Conservation (phyloP, 257 asterid species). For the Cordia subcordata region DNA sequence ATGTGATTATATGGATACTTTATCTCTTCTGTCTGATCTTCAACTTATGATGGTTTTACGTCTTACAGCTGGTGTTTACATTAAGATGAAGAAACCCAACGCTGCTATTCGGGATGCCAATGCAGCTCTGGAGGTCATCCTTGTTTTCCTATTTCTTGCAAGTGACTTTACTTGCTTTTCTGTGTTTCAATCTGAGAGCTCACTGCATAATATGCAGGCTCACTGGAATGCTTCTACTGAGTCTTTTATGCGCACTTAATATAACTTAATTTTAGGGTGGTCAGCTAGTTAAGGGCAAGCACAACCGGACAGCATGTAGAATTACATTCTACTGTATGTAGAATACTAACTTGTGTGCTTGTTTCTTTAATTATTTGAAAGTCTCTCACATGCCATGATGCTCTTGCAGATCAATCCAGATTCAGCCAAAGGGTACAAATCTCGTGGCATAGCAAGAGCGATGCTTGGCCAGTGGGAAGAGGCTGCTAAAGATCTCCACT, state of each 20-base stretch:
- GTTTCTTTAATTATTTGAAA: too few relatives aligned
- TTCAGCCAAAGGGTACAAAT: conserved; percentile 97
- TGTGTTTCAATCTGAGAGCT: background rate
- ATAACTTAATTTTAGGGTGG: too few relatives aligned
- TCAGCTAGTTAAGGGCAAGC: too few relatives aligned
- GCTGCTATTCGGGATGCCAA: conserved; percentile 95
- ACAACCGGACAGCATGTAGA: too few relatives aligned
- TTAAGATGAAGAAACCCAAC: conserved; percentile 95
- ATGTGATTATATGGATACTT: background rate
- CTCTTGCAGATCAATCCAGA: conserved; percentile 80
- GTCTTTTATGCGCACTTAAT: background rate
- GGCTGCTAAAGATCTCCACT: conserved; percentile 89
- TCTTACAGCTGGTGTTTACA: conserved; percentile 67
- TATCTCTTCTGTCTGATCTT: background rate
- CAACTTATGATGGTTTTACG: conserved; percentile 9
- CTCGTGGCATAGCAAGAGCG: conserved; percentile 88
- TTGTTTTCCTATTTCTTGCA: conserved; percentile 5
- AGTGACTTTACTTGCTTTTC: background rate
- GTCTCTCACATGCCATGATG: conserved; percentile 6
- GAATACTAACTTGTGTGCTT: background rate
- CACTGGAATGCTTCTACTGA: too few relatives aligned
- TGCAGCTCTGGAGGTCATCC: conserved; percentile 85
- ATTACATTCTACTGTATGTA: background rate
- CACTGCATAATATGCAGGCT: too few relatives aligned
- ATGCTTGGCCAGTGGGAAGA: conserved; percentile 95